These are phyloP conservation scores for Monilinia vaccinii-corymbosi DNA, from an alignment of 2,329 filamentous ascomycete genomes.

Conservation along the genomic window DNA sequence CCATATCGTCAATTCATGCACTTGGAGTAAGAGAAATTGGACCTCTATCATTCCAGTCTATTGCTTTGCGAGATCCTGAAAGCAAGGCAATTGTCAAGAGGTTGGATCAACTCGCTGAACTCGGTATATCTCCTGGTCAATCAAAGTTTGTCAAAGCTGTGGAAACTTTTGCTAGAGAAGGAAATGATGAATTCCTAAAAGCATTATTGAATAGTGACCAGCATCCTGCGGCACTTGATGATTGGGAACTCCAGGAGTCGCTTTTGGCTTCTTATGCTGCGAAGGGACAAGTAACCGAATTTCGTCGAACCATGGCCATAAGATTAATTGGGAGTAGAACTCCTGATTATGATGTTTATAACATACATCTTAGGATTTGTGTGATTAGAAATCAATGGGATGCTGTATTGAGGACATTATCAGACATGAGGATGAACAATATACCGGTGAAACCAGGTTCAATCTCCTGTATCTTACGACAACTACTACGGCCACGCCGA, in stretches of 20 bases:
- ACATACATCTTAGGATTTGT: constrained; percentile 37
- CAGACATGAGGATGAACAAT: constrained; percentile 40
- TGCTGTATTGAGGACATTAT: constrained; percentile 20
- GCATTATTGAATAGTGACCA: constrained; percentile 44
- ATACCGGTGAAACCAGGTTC: constrained; percentile 36
- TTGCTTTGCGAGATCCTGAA: constrained; percentile 56
- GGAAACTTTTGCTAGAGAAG: constrained; percentile 49
- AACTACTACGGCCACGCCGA: constrained; percentile 33
- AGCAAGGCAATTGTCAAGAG: constrained; percentile 47
- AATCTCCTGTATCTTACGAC: constrained; percentile 34
- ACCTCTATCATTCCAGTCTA: constrained; percentile 65
- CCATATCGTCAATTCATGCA: constrained; percentile 59
- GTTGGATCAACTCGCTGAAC: constrained; percentile 50
- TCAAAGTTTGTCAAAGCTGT: constrained; percentile 59
- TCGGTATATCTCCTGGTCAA: constrained; percentile 52
- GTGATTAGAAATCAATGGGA: constrained; percentile 29
- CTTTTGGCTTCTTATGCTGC: constrained; percentile 44
- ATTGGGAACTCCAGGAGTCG: constrained; percentile 42
- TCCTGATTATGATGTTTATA: constrained; percentile 34
- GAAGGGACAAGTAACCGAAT: constrained; percentile 40
- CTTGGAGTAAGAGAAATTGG: constrained; percentile 67
- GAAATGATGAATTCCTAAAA: constrained; percentile 33
- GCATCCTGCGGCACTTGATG: constrained; percentile 54
- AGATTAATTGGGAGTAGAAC: constrained; percentile 36
- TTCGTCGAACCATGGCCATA: constrained; percentile 46